phyloP scores from a whole-genome alignment of 129 eudicot species.

The Helianthus tuberosus region DNA sequence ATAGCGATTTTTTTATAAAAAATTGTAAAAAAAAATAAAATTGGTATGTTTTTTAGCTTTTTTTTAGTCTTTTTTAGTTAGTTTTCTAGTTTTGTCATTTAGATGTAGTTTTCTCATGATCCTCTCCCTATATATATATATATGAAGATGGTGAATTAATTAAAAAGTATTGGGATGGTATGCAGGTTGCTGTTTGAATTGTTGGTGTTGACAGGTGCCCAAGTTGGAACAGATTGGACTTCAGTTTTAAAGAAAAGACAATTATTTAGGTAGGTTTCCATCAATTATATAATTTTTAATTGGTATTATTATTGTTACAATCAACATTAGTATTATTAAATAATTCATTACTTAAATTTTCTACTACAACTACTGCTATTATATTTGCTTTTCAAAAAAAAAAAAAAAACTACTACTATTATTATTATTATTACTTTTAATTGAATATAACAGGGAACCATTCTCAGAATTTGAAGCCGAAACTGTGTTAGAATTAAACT shows the following conservation, averaged over 20 bases:
- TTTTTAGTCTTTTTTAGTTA: too few relatives aligned
- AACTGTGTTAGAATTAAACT: slow-evolving; percentile 63
- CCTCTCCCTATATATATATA: too few relatives aligned
- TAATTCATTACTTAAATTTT: background rate
- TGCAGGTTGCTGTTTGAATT: slow-evolving; percentile 78
- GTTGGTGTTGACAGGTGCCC: slow-evolving; percentile 79
- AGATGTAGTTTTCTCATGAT: too few relatives aligned
- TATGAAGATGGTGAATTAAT: background rate
- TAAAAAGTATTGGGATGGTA: slow-evolving; percentile 13
- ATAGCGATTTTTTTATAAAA: too few relatives aligned
- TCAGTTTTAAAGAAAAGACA: slow-evolving; percentile 74
- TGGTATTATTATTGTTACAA: too few relatives aligned
- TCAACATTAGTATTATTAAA: background rate
- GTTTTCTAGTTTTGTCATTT: too few relatives aligned
- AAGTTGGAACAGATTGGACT: slow-evolving; percentile 97
- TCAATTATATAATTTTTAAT: background rate
- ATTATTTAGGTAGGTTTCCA: slow-evolving; percentile 50
- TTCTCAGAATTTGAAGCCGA: slow-evolving; percentile 82
- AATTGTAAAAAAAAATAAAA: too few relatives aligned
- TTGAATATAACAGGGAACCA: slow-evolving; percentile 53
- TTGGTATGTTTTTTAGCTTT: too few relatives aligned
- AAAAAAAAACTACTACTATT: too few relatives aligned
- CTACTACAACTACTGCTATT: too few relatives aligned
- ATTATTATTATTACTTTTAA: too few relatives aligned
- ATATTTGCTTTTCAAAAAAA: too few relatives aligned